Conservation (phyloP, 192 early-diverging fungal species). For the Backusella tarrabulga region DNA sequence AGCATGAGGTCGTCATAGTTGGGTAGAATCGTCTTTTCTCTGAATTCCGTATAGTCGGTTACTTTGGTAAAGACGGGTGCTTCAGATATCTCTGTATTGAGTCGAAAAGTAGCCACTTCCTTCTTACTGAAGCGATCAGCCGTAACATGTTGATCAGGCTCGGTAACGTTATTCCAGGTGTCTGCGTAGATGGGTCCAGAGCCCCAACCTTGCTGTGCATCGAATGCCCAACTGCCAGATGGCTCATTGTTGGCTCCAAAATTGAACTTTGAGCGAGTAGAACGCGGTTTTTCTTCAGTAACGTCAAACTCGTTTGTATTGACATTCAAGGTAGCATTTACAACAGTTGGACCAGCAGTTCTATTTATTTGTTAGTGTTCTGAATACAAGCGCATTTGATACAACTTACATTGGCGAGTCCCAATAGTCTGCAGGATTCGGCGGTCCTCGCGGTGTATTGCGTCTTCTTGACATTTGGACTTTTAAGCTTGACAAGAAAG, state of each 20-base stretch:
- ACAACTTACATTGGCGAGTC: not conserved
- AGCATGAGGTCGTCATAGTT: conserved; percentile 21
- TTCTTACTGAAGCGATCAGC: not conserved
- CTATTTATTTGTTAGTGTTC: not conserved
- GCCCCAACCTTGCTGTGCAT: not conserved
- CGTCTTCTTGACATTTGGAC: not conserved
- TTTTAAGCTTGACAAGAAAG: too few relatives aligned
- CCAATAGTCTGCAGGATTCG: not conserved
- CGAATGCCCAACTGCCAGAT: not conserved
- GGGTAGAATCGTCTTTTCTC: conserved; percentile 22
- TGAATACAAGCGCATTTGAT: too few relatives aligned
- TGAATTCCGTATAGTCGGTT: conserved; percentile 16
- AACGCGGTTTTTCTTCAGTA: not conserved
- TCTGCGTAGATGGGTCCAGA: conserved; percentile 1
- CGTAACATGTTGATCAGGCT: not conserved
- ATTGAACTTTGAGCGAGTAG: conserved; percentile 9
- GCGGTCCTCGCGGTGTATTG: not conserved
- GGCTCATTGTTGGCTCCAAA: not conserved
- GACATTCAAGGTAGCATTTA: conserved; percentile 13
- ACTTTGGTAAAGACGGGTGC: conserved; percentile 17
- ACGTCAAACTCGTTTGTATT: conserved; percentile 15
- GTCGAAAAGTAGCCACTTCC: not conserved
- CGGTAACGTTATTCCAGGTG: not conserved
- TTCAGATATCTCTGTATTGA: conserved; percentile 23
- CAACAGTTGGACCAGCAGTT: not conserved